Base-by-base conservation (phyloP, 805 yeast genomes). In the Grigorovia humatica region DNA sequence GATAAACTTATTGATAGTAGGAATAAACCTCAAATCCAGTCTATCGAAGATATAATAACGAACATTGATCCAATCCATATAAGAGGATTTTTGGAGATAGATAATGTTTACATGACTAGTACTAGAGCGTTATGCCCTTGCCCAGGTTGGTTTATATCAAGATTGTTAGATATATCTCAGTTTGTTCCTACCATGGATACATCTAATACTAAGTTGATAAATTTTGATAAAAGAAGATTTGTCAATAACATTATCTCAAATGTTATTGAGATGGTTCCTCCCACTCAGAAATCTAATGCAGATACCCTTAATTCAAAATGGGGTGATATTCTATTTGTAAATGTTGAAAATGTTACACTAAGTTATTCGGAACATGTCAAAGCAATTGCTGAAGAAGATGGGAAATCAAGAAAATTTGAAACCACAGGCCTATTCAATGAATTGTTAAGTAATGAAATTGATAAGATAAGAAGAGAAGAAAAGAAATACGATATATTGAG, bases 111-210 rank as follows among this genome's bases (percentile, higher is more conserved):
- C 52, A 55, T 66, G 48, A 52, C 64, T 4, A 67, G 58, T n/a
- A 54, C 55, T 55, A 65, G 52, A 73, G 74, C 50, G 75, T 69
- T 87, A 48, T 79, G 88, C 6, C 93, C 96, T 2, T 90, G 96
- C 61, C 79, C 88, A 53, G 97, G 97, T 11, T 91, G 98, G 98
- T 73, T 88, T 48, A 72, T 85, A 23, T 91, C 85, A 59, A 80
- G 95, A 54, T 70, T 91, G 55, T 64, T 89, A 51, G 96, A 87
- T 61, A 79, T 83, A 54, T 80, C 83, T 1, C 81, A 85, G 55
- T 82, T 78, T 61, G 82, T 88, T 49, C 95, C 96, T 18, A 86
- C 85, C 59, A 85, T 81, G 80, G 78, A 83, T 49, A 75, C 80
- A 43, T 81, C 77, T 53, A 79, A 82, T 60, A 75, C 83, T 1